Base-by-base conservation (phyloP, 257 asterid genomes). In the Lantana camara region DNA sequence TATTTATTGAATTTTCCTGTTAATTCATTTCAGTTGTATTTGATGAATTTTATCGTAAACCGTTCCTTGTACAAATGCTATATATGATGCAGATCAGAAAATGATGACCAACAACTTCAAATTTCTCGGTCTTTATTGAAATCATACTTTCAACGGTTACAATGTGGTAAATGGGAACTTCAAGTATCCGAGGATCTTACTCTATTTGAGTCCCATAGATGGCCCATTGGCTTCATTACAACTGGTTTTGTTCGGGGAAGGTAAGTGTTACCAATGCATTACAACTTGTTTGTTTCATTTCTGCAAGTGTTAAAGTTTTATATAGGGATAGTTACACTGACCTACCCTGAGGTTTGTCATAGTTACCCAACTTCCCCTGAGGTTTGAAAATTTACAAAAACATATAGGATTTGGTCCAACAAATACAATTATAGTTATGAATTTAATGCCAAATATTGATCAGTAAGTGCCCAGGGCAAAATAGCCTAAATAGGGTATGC, bases 181-280 rank as follows among this genome's bases (percentile, higher is more conserved):
- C 81, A 77, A 53, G 57, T 75, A 58, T 96, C 88, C 13, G 77
- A 78, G 66, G 85, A 82, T 51, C 70, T 79, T 20, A 50, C 68
- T 35, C 56, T 38, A 9, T 57, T 3, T 27, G 87, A 75, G 24
- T 79, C 77, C 58, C 65, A 55, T 63, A 80, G 99, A 75, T 73
- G 77, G 79, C 95, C 95, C 11, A 77, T 90, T 57, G 99, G 99
- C 57, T 93, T 90, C 57, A 69, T 90, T 37, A 90, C 96, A 45
- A 76, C 86, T 60, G 99, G 95, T 45, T 94, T 84, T 69, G 89
- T 90, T 34, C 90, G 77, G 50, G 97, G 99, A 82, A 90, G 97
- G 97, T 77, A 73, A 78, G 81, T 70, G 19, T 47, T 58, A 13
- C 24, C 17, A 2, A 40, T 34, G 23, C 19, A 20, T n/a, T n/a